Conservation (phyloP, 345 rosid genomes). For the Conringia planisiliqua region DNA sequence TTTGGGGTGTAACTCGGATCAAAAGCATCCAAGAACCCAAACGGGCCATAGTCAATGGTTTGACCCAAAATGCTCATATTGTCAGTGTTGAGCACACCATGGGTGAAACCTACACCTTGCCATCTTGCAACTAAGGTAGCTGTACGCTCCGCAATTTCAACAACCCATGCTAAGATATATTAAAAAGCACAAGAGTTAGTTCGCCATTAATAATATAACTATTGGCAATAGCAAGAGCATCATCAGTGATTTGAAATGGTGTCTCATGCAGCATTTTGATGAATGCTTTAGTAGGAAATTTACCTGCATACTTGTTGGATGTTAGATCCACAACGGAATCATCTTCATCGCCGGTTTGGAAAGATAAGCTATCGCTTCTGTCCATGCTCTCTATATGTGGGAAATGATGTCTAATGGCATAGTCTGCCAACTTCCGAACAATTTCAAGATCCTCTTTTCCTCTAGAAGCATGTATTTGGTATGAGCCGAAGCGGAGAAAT, state of each 20-base stretch:
- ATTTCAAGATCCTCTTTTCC: conserved; percentile 85
- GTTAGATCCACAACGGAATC: conserved; percentile 83
- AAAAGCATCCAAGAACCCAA: conserved; percentile 97
- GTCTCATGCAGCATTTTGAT: not conserved
- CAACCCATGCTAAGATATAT: conserved; percentile 73
- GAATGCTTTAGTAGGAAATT: not conserved
- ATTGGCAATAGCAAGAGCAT: not conserved
- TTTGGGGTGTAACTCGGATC: conserved; percentile 97
- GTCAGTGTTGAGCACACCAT: conserved; percentile 96
- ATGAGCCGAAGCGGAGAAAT: conserved; percentile 89
- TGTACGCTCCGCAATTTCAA: conserved; percentile 88
- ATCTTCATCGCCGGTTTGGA: conserved; percentile 73
- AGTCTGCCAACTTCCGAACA: conserved; percentile 77
- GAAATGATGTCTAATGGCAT: conserved; percentile 87
- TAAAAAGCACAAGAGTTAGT: conserved; percentile 20
- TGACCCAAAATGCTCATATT: conserved; percentile 97
- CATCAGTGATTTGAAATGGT: not conserved
- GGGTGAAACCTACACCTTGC: conserved; percentile 99
- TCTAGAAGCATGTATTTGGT: conserved; percentile 86
- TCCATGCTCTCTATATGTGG: conserved; percentile 78
- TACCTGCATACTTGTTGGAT: conserved; percentile 97
- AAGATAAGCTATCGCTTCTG: conserved; percentile 82
- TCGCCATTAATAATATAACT: not conserved
- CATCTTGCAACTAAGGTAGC: conserved; percentile 83
- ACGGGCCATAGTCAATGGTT: conserved; percentile 96